Evolutionary conservation across 2,329 filamentous ascomycete species (phyloP).

Genomic region (Xylariaceae sp.): DNA sequence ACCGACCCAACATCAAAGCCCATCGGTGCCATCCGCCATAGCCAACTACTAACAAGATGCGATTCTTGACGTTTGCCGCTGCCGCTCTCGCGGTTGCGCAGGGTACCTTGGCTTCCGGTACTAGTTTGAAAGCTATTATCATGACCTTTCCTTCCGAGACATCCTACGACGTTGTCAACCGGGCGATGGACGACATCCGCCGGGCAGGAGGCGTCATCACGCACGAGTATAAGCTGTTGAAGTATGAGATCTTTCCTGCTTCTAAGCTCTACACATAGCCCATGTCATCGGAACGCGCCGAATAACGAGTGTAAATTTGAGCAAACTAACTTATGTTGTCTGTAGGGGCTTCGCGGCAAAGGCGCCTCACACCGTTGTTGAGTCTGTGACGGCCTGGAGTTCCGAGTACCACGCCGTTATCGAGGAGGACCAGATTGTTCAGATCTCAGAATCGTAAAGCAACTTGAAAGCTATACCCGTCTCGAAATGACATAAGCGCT

Average conservation of each 20-base stretch:
- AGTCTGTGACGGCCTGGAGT: constrained; percentile 58
- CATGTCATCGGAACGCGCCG: not conserved
- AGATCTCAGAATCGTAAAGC: constrained; percentile 31
- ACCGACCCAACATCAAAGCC: constrained; percentile 8
- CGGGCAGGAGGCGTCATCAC: constrained; percentile 71
- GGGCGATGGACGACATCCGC: constrained; percentile 66
- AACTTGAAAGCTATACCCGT: constrained; percentile 1
- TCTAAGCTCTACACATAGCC: not conserved
- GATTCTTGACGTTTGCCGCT: constrained; percentile 48
- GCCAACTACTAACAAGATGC: constrained; percentile 50
- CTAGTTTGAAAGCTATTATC: constrained; percentile 65
- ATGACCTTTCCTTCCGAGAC: constrained; percentile 69
- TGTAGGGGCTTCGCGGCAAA: constrained; percentile 72
- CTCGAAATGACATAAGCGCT: not conserved
- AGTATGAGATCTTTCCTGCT: constrained; percentile 46
- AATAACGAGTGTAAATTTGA: not conserved
- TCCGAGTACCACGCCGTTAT: constrained; percentile 57
- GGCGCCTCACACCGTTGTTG: constrained; percentile 62
- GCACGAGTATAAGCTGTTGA: constrained; percentile 65
- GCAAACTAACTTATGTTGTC: constrained; percentile 24
- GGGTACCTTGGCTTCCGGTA: constrained; percentile 56
- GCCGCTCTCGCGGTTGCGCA: constrained; percentile 54
- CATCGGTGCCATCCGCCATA: constrained; percentile 5
- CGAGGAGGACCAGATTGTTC: constrained; percentile 71
- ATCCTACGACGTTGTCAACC: constrained; percentile 59